These are phyloP conservation scores for Kernera saxatilis DNA, from an alignment of 345 rosid species.

Conservation along the genomic window DNA sequence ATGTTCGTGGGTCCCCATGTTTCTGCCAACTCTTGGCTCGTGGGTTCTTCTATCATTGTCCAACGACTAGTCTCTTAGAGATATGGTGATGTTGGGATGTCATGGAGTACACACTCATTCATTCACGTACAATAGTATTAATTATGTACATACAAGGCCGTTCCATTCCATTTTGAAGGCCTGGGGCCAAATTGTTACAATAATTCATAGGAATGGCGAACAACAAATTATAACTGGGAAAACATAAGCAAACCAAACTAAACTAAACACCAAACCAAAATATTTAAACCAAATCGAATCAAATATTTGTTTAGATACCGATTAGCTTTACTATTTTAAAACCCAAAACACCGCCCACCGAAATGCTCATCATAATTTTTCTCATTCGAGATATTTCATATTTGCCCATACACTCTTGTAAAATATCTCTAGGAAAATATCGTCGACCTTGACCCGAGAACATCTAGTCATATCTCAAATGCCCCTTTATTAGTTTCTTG, in stretches of 20 bases:
- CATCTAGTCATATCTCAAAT: constrained; percentile 1
- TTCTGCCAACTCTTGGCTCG: background rate
- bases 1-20: background rate
- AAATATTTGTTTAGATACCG: background rate
- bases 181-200: background rate
- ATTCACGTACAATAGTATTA: background rate
- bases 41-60: background rate
- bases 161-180: background rate
- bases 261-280: too few species aligned
- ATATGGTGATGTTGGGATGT: background rate
- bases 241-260: background rate
- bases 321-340: background rate
- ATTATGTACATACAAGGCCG: background rate
- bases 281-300: background rate
- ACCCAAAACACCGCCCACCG: background rate
- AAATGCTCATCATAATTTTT: background rate
- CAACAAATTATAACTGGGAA: background rate
- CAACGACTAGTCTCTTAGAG: background rate
- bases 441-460: background rate
- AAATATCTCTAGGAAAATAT: background rate
- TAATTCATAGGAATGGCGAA: background rate
- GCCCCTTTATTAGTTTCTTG: constrained; percentile 2
- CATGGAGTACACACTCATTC: background rate
- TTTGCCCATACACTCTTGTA: background rate
- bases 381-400: background rate